Evolutionary conservation across 2,329 filamentous ascomycete species (phyloP), one percentile per base, ranked within the genome.

Genomic region (Cyphellophora europaea): DNA sequence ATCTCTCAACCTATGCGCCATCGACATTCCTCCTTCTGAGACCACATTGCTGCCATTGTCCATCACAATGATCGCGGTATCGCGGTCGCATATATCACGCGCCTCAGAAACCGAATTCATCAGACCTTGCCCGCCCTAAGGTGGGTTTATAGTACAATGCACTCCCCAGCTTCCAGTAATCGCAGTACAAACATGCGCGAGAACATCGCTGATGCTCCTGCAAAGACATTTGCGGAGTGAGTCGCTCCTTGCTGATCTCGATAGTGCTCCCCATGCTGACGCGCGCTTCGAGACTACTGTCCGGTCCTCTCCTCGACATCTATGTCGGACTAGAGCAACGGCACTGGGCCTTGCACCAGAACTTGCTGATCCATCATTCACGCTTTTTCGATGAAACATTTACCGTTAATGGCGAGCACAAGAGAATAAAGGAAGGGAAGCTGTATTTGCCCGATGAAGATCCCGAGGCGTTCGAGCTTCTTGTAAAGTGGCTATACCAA

Each of bases 401-500:
- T 32, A 55, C 60, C 21, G 51, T 46, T 32, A 43, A 58, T 21
- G 55, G 52, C 23, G 52, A 59, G 35, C 51, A 51, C 28, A 40
- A 40, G 19, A 30, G 33, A 10, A 40, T 45, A 29, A 53, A 56
- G 32, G 50, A 54, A 16, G 49, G 51, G 23, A 61, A 50, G 35
- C 48, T 72, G 17, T 65, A 71, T 25, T 54, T 73, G 13, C 57
- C 56, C 12, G 60, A 71, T 10, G 57, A 69, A 17, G 67, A 71
- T 36, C 65, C 69, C 3, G 52, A 54, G 5, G 69, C 68, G 15
- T 73, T 72, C 45, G 67, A 71, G 49, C 50, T 72, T 39, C 58
- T 73, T 11, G 66, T 72, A 5, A 71, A 71, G 52, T 73, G 67
- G 68, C 57, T 73, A 6, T 73, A 73, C 37, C 69, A 72, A 49